Percentiles rank a stretch among this genome's conserved stretches.
Evolutionary conservation across 495 filamentous ascomycete species (phyloP).

Genomic region (Tuber melanosporum): DNA sequence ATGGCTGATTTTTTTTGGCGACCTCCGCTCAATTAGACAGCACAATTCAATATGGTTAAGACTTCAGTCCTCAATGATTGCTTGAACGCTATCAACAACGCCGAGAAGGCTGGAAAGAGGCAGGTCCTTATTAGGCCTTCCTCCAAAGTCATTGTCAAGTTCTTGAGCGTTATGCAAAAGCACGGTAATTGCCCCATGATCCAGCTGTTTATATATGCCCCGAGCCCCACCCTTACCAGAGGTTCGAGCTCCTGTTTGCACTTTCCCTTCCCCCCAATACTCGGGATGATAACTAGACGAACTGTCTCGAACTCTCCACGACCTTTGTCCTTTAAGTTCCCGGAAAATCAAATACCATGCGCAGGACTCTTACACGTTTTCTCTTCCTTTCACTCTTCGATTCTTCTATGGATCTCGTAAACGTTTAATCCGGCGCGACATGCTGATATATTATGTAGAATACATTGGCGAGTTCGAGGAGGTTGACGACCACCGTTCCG

Average conservation of each 20-base stretch:
- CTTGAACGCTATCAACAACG: constrained; percentile 99
- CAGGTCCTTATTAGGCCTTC: constrained; percentile 93
- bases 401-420: constrained; percentile 44
- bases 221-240: neutral
- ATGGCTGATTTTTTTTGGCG: constrained; percentile 31
- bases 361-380: constrained; percentile 93
- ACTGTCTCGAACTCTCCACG: constrained; percentile 70
- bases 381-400: constrained; percentile 58
- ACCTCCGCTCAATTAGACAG: constrained; percentile 60
- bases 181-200: constrained; percentile 67
- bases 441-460: constrained; percentile 61
- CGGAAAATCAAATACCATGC: constrained; percentile 70
- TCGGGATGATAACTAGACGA: constrained; percentile 99
- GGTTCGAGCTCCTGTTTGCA: neutral
- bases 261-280: constrained; percentile 8
- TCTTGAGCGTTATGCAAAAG: constrained; percentile 95
- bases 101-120: constrained; percentile 97
- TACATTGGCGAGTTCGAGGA: constrained; percentile 99
- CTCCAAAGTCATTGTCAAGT: constrained; percentile 99
- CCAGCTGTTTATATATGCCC: constrained; percentile 27
- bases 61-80: constrained; percentile 98
- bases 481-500: constrained; percentile 97
- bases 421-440: constrained; percentile 93
- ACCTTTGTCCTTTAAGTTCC: constrained; percentile 97
- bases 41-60: constrained; percentile 94